Evolutionary conservation across 768 basidiomycete species (phyloP).

Genomic region (Phylloporus sp.): DNA sequence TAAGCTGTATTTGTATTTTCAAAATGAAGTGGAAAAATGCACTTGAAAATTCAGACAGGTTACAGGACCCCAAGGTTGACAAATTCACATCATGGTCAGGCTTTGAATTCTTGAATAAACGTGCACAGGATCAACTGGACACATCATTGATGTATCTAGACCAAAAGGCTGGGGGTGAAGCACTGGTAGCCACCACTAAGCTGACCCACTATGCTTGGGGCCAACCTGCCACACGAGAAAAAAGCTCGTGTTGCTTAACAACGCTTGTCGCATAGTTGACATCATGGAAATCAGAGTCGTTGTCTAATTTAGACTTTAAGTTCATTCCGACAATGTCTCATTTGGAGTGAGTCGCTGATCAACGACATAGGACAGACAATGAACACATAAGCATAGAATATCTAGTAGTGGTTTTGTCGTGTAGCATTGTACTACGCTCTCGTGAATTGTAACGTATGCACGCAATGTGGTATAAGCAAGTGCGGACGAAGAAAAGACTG

Average conservation of each 20-base stretch:
- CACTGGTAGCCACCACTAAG: too few species aligned
- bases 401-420: conserved; percentile 30
- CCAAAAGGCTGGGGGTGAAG: too few species aligned
- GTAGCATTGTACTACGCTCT: conserved; percentile 26
- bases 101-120: too few species aligned
- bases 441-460: conserved; percentile 24
- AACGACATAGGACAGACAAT: conserved; percentile 45
- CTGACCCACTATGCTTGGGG: conserved; percentile 88
- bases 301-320: conserved; percentile 82
- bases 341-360: conserved; percentile 2
- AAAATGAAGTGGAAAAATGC: too few species aligned
- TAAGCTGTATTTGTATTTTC: too few species aligned
- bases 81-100: too few species aligned
- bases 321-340: conserved; percentile 32
- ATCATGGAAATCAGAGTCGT: conserved; percentile 95
- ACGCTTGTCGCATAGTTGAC: conserved; percentile 66
- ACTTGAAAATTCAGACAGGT: too few species aligned
- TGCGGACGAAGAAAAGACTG: conserved; percentile 19
- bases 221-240: conserved; percentile 77
- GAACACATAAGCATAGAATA: conserved; percentile 66
- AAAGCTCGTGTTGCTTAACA: conserved; percentile 71
- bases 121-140: too few species aligned
- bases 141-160: too few species aligned
- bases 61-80: too few species aligned
- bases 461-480: conserved; percentile 19